These are phyloP conservation scores for Beauveria scarabaeidicola DNA, from an alignment of 2,329 filamentous ascomycete genomes.

Conservation along the genomic window DNA sequence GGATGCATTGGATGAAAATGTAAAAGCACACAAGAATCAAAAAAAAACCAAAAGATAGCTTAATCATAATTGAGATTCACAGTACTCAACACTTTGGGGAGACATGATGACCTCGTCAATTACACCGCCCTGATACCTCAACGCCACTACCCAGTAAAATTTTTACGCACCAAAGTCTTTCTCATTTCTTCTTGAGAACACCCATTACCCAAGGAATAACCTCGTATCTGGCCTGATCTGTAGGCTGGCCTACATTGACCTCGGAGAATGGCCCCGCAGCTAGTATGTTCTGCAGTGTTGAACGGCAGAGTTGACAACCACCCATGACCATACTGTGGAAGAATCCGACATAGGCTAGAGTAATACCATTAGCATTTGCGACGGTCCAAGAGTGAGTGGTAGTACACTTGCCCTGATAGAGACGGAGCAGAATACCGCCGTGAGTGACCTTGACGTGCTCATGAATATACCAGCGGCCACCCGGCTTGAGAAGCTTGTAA, in stretches of 20 bases:
- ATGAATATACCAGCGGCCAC: constrained; percentile 54
- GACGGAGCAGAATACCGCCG: constrained; percentile 30
- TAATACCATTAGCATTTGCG: neutral
- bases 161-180: neutral
- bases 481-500: constrained; percentile 50
- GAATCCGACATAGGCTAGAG: constrained; percentile 39
- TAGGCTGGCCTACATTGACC: constrained; percentile 37
- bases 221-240: constrained; percentile 32
- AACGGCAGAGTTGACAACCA: constrained; percentile 42
- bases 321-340: constrained; percentile 45
- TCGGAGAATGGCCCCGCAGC: constrained; percentile 42
- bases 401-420: constrained; percentile 45
- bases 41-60: too few relatives aligned
- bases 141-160: neutral
- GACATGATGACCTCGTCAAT: neutral
- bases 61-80: neutral
- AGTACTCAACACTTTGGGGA: neutral
- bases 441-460: constrained; percentile 46
- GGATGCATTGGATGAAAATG: neutral
- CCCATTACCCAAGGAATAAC: constrained; percentile 43
- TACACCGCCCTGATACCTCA: neutral
- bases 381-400: neutral
- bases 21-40: neutral
- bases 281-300: constrained; percentile 38
- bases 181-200: constrained; percentile 39